Percentiles rank a stretch among this genome's conserved stretches.
These are phyloP conservation scores for Colletotrichum horii DNA, from an alignment of 2,329 filamentous ascomycete genomes.

Conservation along the genomic window DNA sequence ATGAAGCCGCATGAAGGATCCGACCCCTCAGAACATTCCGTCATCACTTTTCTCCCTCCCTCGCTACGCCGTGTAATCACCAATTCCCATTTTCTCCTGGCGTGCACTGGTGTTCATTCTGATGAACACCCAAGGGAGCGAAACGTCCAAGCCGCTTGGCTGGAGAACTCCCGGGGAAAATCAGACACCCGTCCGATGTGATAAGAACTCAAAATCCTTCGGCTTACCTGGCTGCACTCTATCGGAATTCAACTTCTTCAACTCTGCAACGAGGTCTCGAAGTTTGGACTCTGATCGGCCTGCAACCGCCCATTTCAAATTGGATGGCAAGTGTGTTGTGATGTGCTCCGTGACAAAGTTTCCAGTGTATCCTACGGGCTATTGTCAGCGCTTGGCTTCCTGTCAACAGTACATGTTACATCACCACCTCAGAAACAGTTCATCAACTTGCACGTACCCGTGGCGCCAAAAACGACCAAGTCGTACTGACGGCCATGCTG, in stretches of 20 bases:
- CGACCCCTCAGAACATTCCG: background rate
- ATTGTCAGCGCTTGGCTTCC: background rate
- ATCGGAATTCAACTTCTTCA: slow-evolving; percentile 71
- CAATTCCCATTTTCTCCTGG: background rate
- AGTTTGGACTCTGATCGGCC: slow-evolving; percentile 83
- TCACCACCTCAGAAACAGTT: background rate
- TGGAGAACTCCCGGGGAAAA: background rate
- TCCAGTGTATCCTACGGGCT: slow-evolving; percentile 78
- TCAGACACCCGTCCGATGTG: background rate
- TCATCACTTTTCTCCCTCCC: background rate
- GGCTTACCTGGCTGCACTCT: slow-evolving; percentile 70
- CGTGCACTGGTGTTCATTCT: background rate
- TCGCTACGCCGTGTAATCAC: background rate
- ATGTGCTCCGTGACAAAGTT: slow-evolving; percentile 79
- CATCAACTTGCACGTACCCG: slow-evolving; percentile 44
- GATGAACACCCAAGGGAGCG: background rate
- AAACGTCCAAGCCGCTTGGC: background rate
- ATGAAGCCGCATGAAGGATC: background rate
- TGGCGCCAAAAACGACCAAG: slow-evolving; percentile 62
- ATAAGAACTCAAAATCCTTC: background rate
- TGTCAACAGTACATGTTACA: background rate
- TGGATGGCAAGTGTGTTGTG: slow-evolving; percentile 70
- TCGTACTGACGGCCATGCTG: slow-evolving; percentile 61
- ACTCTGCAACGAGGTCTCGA: slow-evolving; percentile 67
- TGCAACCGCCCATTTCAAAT: slow-evolving; percentile 86